Evolutionary conservation across 352 stramenopile genomes (phyloP).

Genomic region (Phytophthora ohioensis): DNA sequence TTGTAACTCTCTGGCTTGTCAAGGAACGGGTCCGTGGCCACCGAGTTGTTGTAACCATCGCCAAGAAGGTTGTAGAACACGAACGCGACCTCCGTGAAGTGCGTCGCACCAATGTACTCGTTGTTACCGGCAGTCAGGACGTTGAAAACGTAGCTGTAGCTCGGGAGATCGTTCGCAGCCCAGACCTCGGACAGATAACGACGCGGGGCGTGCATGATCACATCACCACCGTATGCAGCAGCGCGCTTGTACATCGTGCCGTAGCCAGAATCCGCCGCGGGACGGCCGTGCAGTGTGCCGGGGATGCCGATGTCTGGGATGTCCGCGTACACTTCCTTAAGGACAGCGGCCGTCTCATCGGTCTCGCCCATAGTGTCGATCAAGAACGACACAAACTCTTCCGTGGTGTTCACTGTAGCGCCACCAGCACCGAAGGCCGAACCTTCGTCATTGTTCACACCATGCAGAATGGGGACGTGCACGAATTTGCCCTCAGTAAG

Average conservation of each 20-base stretch:
- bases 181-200: conserved; percentile 34
- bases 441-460: conserved; percentile 41
- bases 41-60: conserved; percentile 36
- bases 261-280: conserved; percentile 3
- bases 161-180: conserved; percentile 26
- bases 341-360: conserved; percentile 6
- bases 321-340: conserved; percentile 33
- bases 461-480: conserved; percentile 42
- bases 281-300: conserved; percentile 26
- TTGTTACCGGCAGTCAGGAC: conserved; percentile 20
- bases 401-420: conserved; percentile 23
- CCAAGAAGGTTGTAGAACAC: conserved; percentile 40
- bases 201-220: conserved; percentile 24
- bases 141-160: conserved; percentile 44
- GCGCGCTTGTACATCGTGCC: conserved; percentile 35
- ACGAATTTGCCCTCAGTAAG: conserved; percentile 37
- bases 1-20: conserved; percentile 24
- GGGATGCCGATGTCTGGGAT: conserved; percentile 25
- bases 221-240: conserved; percentile 29
- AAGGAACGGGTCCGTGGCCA: conserved; percentile 35
- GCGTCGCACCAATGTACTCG: conserved; percentile 27
- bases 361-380: conserved; percentile 19
- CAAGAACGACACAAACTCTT: conserved; percentile 32
- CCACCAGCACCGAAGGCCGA: conserved; percentile 22
- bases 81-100: conserved; percentile 42